Evolutionary conservation across 2,329 filamentous ascomycete species (phyloP).

Genomic region (Fusarium multiceps): DNA sequence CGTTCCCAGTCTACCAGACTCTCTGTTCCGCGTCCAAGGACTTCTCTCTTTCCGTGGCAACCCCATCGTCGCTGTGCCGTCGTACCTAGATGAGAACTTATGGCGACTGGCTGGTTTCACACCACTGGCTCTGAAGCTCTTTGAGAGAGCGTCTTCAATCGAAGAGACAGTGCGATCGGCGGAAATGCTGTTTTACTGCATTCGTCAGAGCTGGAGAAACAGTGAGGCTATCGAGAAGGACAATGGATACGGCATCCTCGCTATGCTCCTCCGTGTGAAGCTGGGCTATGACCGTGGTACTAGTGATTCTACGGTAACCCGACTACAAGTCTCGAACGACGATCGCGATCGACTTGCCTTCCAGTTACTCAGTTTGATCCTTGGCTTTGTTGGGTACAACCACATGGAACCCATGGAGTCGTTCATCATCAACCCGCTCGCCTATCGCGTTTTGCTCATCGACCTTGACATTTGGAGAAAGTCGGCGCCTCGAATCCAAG

Average conservation of each 20-base stretch:
- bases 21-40: slow-evolving; percentile 82
- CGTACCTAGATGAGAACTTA: slow-evolving; percentile 87
- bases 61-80: slow-evolving; percentile 83
- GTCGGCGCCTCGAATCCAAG: slow-evolving; percentile 79
- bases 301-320: slow-evolving; percentile 49
- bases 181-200: slow-evolving; percentile 85
- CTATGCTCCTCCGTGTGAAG: slow-evolving; percentile 85
- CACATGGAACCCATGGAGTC: slow-evolving; percentile 83
- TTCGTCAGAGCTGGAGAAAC: slow-evolving; percentile 94
- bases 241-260: slow-evolving; percentile 90
- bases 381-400: slow-evolving; percentile 91
- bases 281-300: slow-evolving; percentile 65
- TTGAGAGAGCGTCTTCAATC: slow-evolving; percentile 78
- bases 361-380: slow-evolving; percentile 78
- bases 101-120: slow-evolving; percentile 95
- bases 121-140: slow-evolving; percentile 82
- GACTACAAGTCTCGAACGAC: slow-evolving; percentile 60
- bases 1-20: slow-evolving; percentile 87
- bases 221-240: slow-evolving; percentile 98
- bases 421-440: slow-evolving; percentile 94
- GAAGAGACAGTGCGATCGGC: slow-evolving; percentile 81
- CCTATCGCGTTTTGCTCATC: slow-evolving; percentile 90
- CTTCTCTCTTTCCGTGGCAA: slow-evolving; percentile 85
- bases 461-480: slow-evolving; percentile 94
- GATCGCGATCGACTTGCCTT: slow-evolving; percentile 68